Evolutionary conservation across 2,329 filamentous ascomycete genomes (phyloP), one percentile per base, ranked within the genome.

Genomic region (Coleophoma crateriformis): DNA sequence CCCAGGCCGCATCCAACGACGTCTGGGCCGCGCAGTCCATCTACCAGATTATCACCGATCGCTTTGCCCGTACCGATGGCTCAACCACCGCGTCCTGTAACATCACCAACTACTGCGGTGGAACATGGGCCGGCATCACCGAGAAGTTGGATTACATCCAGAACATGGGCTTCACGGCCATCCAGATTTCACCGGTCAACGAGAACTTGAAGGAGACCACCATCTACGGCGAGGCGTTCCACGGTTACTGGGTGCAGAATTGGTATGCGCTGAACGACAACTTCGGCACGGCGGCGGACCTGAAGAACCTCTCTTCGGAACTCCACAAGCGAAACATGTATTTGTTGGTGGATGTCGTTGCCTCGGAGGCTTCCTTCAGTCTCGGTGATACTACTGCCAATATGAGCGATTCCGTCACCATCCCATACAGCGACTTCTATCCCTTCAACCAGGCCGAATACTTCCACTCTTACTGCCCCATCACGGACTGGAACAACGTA

Each of bases 331-430:
- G 59, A 54, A 71, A 66, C 56, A 76, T 70, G 72, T 75, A 69
- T 54, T 54, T 77, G 11, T 74, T 76, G 72, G 64, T 74, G 42
- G 73, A 76, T 48, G 67, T 72, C 6, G 72, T 75, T 22, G 41
- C 19, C 6, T 27, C 41, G 66, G 71, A n/a, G 63, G 77, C 8
- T 72, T 77, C 74, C 49, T 74, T 74, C 39, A 74, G 74, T 7
- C 75, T 73, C 19, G 77, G 73, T 68, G 65, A 68, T 53, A 74
- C 74, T 7, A 68, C 73, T 5, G 70, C 73, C 48, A 64, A 70
- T 34, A 66, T 71, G 19, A 63, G 77, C 10, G 73, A 76, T 55
- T 77, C 77, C 55, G 76, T 77, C 51, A 76, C 55, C 76, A 64
- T 69, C 60, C 66, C 64, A 49, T 64, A 64, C 45, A 59, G 57